Base-by-base conservation (phyloP, 208 protist species). In the Leishmania tropica region DNA sequence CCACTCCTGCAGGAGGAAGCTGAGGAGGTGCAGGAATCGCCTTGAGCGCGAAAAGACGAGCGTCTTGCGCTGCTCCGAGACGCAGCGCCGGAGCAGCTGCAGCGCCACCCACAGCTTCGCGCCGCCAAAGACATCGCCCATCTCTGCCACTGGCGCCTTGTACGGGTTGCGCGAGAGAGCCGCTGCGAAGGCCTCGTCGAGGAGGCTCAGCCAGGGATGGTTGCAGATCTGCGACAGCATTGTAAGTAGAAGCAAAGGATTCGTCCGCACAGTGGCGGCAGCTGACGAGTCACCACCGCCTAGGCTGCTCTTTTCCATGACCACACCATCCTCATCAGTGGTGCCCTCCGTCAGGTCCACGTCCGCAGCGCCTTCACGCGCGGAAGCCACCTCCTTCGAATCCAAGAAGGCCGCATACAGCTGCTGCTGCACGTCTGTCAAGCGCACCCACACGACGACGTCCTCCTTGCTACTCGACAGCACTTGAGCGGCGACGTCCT, bases 41-140 rank as follows among this genome's bases (percentile, higher is more conserved):
- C 93, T 95, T 51, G 92, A 96, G 56, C 91, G 91, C 4, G 90
- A 94, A 76, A 97, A 97, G 58, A 97, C 87, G 70, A 96, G 89
- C 54, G 78, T 79, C 85, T 95, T 95, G 80, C 89, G 93, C 48
- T 60, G 45, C 73, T 91, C 83, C 1, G 72, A 75, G 53, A 92
- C 83, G 73, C 85, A 86, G 19, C 84, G 83, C 15, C 82, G 48
- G 35, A 96, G 56, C 35, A 97, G 81, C 62, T 83, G 83, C 53
- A 97, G 68, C 11, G 91, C 86, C 15, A 94, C 88, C 67, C 76
- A 60, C 78, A 97, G 74, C 87, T 97, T 97, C 0, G 85, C 37
- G 28, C 94, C 91, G 51, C 89, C 88, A 40, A 88, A 85, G 56
- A 94, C 82, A 83, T 95, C 87, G 3, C 94, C 91, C 42, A 92